Percentiles rank a stretch among this genome's conserved stretches.
Conservation (phyloP, 305 asterid species). For the Andrographis paniculata region DNA sequence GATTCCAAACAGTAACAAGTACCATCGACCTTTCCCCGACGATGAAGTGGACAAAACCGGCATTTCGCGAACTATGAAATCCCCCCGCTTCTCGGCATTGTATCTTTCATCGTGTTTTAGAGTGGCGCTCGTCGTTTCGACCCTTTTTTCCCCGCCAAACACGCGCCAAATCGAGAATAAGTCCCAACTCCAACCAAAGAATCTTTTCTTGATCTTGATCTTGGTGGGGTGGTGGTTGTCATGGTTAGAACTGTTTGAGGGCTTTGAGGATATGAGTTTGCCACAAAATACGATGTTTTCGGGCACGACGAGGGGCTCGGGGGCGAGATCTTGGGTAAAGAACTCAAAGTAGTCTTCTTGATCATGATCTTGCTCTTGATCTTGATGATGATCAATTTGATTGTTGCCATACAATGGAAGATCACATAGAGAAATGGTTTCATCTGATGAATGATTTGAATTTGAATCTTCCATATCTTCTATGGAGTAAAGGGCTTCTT, state of each 20-base stretch:
- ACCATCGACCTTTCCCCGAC: conserved; percentile 40
- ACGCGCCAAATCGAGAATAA: no score
- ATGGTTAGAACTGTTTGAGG: conserved; percentile 14
- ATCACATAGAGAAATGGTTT: conserved; percentile 59
- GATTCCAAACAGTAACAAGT: conserved; percentile 38
- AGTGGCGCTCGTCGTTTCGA: neutral
- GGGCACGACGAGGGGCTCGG: conserved; percentile 18
- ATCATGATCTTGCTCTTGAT: conserved; percentile 36
- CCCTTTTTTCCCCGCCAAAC: conserved; percentile 7
- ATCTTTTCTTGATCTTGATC: no score
- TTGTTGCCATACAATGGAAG: conserved; percentile 31
- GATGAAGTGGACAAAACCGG: conserved; percentile 34
- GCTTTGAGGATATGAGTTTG: conserved; percentile 34
- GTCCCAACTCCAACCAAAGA: no score
- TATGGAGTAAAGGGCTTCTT: conserved; percentile 16
- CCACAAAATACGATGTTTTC: conserved; percentile 63
- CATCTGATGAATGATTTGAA: conserved; percentile 37
- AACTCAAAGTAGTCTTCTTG: conserved; percentile 43
- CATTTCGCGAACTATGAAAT: conserved; percentile 25
- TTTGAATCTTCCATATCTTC: conserved; percentile 18
- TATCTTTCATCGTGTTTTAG: neutral
- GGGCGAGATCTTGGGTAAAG: conserved; percentile 40
- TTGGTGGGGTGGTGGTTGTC: no score
- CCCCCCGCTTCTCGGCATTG: conserved; percentile 10
- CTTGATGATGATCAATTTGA: conserved; percentile 15